A percentile compares a stretch with the other conserved stretches of the same genome.
phyloP scores from a whole-genome alignment of 2,329 filamentous ascomycete species.

The Arthrinium phaeospermum region DNA sequence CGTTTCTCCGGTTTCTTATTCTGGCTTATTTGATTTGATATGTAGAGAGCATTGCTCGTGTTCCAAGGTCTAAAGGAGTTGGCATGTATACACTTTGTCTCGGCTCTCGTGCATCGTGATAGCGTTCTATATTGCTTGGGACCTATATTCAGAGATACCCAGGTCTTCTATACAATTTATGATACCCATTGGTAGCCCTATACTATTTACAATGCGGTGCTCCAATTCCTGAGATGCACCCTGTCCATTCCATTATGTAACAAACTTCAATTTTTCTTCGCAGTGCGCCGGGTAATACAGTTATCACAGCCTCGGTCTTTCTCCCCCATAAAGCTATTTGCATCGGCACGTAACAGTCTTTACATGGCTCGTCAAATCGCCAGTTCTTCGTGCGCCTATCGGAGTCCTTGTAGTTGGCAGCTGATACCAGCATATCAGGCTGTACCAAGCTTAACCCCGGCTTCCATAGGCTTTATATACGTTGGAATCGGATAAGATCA shows the following conservation, averaged over 20 bases:
- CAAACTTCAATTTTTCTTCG: background rate
- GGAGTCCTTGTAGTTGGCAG: background rate
- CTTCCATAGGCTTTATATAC: background rate
- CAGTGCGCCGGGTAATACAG: background rate
- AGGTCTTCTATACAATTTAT: background rate
- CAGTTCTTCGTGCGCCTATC: background rate
- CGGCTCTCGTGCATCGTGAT: background rate
- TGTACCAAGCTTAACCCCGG: background rate
- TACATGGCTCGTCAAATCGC: background rate
- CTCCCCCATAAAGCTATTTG: background rate
- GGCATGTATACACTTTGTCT: background rate
- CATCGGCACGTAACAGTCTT: background rate
- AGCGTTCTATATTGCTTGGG: background rate
- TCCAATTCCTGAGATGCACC: background rate
- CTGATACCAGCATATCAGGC: background rate
- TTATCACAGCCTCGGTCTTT: background rate
- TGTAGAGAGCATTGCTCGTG: background rate
- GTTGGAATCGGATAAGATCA: background rate
- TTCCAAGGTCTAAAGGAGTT: background rate
- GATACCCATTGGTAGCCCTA: background rate
- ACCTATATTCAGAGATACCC: conserved; percentile 6
- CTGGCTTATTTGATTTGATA: no score
- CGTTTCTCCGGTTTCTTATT: no score
- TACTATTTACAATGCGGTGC: conserved; percentile 4
- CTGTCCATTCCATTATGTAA: background rate